A percentile compares a stretch with the other conserved stretches of the same genome.
Conservation (phyloP, 148 eudicot genomes). For the Silene latifolia region DNA sequence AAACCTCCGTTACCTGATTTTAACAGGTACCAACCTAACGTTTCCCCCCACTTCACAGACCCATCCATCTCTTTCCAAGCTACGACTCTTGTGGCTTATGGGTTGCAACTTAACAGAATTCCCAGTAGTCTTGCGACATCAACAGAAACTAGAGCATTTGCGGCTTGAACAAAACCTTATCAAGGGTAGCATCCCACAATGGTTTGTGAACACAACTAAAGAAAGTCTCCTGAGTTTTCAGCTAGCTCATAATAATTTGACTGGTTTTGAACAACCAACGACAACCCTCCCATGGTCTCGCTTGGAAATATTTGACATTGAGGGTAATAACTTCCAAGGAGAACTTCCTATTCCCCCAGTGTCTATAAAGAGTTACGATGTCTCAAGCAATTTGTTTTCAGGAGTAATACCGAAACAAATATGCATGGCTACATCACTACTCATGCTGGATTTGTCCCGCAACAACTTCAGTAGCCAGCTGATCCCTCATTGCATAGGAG, state of each 20-base stretch:
- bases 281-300: slow-evolving; percentile 1
- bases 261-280: slow-evolving; percentile 16
- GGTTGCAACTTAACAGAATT: slow-evolving; percentile 18
- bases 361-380: neutral
- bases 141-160: neutral
- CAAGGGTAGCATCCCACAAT: slow-evolving; percentile 14
- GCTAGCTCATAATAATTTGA: slow-evolving; percentile 5
- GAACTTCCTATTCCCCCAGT: slow-evolving; percentile 28
- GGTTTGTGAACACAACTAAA: slow-evolving; percentile 23
- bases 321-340: slow-evolving; percentile 20
- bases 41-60: neutral
- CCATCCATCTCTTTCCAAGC: slow-evolving; percentile 4
- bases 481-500: slow-evolving; percentile 27
- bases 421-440: slow-evolving; percentile 15
- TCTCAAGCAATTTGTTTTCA: slow-evolving; percentile 9
- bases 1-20: slow-evolving; percentile 1
- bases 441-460: slow-evolving; percentile 24
- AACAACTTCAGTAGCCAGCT: slow-evolving; percentile 22
- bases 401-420: slow-evolving; percentile 21
- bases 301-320: neutral
- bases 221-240: neutral
- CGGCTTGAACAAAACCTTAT: slow-evolving; percentile 3
- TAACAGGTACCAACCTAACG: slow-evolving; percentile 8
- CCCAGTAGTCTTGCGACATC: slow-evolving; percentile 4
- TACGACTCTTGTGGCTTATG: neutral